Evolutionary conservation across 2,329 filamentous ascomycete species (phyloP), one percentile per base, ranked within the genome.

Genomic region (Rhynchosporium graminicola): DNA sequence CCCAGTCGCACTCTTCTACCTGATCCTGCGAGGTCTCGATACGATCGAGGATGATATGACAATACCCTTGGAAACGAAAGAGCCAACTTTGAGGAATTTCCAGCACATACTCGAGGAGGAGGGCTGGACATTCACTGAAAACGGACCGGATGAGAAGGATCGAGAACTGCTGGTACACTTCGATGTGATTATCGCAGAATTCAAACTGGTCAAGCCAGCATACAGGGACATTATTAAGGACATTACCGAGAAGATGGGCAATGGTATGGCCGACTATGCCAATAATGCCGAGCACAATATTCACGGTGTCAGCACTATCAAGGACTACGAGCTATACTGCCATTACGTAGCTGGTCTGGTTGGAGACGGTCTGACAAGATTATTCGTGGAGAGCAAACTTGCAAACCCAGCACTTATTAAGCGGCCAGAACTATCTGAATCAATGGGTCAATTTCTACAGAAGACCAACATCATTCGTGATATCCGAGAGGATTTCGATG

Each of bases 1-100:
- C 46, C 92, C 95, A 29, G 84, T 98, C 51, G 87, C 88, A 61
- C 81, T 98, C 9, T 99, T 99, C 83, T 99, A 99, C 80, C 85
- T 99, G 33, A 85, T 92, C 59, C 83, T 99, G 60, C 91, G 95
- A 65, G 95, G 91, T 52, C 84, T 99, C 57, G 95, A 99, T 77
- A 99, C 95, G n/a, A 91, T 99, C 64, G 95, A 99, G 78, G 95
- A 99, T 81, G 95, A 99, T 77, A 98, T 97, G 87, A 96, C 92
- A 4, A 88, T 99, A 64, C 81, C 89, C 2, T 79, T 94, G 45
- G 83, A 85, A 67, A 87, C 84, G 73, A 99, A 99, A 80, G 90
- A 96, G 73, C 92, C 92, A 1, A 78, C 97, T 61, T 81, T 99
- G 65, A 87, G 94, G 65, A 82, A 89, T 52, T 99, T 99, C 77